Percentiles rank a stretch among this genome's conserved stretches.
Evolutionary conservation across 192 early-diverging fungal species (phyloP).

Genomic region (Ambispora gerdemannii): DNA sequence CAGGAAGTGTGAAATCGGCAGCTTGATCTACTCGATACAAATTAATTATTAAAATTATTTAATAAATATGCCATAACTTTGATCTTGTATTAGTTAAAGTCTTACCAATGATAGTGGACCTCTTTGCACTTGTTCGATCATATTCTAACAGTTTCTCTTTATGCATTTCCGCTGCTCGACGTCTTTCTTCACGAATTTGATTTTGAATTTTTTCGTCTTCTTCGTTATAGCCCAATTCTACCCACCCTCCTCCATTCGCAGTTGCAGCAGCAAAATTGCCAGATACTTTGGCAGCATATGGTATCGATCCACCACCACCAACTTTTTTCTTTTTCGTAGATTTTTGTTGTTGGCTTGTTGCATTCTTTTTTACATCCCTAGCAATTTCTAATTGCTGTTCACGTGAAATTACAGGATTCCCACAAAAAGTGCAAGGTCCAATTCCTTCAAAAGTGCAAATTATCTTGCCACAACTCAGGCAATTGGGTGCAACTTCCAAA

Average conservation of each 20-base stretch:
- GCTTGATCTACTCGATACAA: slow-evolving; percentile 49
- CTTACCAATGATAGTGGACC: slow-evolving; percentile 42
- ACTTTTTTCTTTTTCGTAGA: slow-evolving; percentile 32
- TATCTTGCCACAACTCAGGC: slow-evolving; percentile 59
- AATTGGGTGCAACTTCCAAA: slow-evolving; percentile 53
- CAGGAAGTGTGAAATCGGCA: slow-evolving; percentile 51
- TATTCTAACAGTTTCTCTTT: slow-evolving; percentile 52
- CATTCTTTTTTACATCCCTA: slow-evolving; percentile 37
- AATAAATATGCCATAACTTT: neutral
- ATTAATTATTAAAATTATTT: neutral
- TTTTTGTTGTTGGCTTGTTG: slow-evolving; percentile 26
- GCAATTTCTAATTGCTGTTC: slow-evolving; percentile 52
- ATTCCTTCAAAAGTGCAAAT: slow-evolving; percentile 53
- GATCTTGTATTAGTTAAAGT: neutral
- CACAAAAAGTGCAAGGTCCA: slow-evolving; percentile 57
- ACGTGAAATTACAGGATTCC: slow-evolving; percentile 46
- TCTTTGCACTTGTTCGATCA: slow-evolving; percentile 46
- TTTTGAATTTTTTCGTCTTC: slow-evolving; percentile 42
- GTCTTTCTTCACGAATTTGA: slow-evolving; percentile 34
- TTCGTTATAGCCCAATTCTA: slow-evolving; percentile 34
- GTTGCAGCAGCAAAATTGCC: slow-evolving; percentile 38
- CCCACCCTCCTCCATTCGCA: slow-evolving; percentile 32
- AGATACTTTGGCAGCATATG: slow-evolving; percentile 47
- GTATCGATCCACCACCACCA: slow-evolving; percentile 28
- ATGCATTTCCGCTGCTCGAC: slow-evolving; percentile 41